Base-by-base conservation (phyloP, 192 early-diverging fungal species). In the Entomortierella chlamydospora region DNA sequence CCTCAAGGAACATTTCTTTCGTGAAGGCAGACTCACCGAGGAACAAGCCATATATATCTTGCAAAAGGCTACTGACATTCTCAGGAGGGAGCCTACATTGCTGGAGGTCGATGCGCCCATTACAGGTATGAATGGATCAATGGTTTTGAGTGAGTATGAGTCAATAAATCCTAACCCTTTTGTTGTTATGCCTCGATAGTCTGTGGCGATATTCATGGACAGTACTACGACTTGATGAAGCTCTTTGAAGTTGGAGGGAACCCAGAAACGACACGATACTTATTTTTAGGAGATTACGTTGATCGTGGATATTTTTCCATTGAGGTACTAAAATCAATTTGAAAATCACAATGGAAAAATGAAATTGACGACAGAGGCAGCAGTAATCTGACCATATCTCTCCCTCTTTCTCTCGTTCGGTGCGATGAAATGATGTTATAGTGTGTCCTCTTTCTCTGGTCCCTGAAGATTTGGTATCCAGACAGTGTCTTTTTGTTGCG, bases 171-270 rank as follows among this genome's bases (percentile, higher is more conserved):
- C 57, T 47, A 15, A 39, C 28, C 20, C 11, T 39, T 29, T 65
- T 25, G 3, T 29, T 28, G 17, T 42, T 30, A 20, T 58, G n/a
- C 25, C 45, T 50, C 1, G 47, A 23, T 39, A 95, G 95, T 98
- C 13, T 97, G 95, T 79, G 97, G 97, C 57, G 97, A 98, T 83
- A 91, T 98, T 60, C 97, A 98, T 82, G 97, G 97, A n/a, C 97
- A 98, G 76, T 98, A 91, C 81, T 98, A 91, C 80, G 97, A 98
- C 81, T 83, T 98, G 64, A 93, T 98, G 94, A 96, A 96, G 82
- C 87, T 98, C 33, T 96, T 98, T 84, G 95, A 97, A 81, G 93
- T 98, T 15, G 97, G 97, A 45, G 97, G 96, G 26, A 90, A 94
- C 79, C 95, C 95, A 15, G 91, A 89, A 0, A 89, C 84, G 30